Conservation (phyloP, 345 rosid species). For the Pseudoturritis turrita region DNA sequence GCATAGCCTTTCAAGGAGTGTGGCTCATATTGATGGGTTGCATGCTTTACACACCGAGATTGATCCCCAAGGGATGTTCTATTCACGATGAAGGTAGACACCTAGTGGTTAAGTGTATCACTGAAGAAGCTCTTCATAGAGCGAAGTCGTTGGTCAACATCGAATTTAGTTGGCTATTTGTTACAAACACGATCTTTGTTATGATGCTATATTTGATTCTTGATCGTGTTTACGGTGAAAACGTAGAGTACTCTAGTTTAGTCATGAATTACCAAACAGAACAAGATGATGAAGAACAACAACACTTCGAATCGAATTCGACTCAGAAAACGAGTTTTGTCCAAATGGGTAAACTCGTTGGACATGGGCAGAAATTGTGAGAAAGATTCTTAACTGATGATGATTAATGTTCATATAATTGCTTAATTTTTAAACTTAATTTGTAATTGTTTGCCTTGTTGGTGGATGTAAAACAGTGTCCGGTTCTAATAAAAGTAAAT, state of each 20-base stretch:
- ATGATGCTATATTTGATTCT: slow-evolving; percentile 38
- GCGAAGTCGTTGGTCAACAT: slow-evolving; percentile 66
- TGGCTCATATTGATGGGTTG: slow-evolving; percentile 63
- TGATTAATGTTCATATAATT: not conserved
- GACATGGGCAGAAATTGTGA: too few relatives aligned
- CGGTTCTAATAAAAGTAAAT: not conserved
- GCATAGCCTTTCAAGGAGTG: slow-evolving; percentile 57
- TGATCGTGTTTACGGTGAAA: slow-evolving; percentile 28
- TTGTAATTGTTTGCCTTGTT: not conserved
- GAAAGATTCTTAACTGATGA: not conserved
- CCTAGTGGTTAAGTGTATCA: slow-evolving; percentile 45
- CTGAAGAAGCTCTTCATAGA: slow-evolving; percentile 40
- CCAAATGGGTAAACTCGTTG: slow-evolving; percentile 28
- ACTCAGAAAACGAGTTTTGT: slow-evolving; percentile 21
- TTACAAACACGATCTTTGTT: slow-evolving; percentile 30
- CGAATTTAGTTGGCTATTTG: slow-evolving; percentile 54
- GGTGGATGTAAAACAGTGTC: not conserved
- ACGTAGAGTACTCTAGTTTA: slow-evolving; percentile 36
- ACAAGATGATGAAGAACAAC: slow-evolving; percentile 19
- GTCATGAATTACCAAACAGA: slow-evolving; percentile 26
- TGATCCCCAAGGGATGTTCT: slow-evolving; percentile 57
- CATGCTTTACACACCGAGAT: slow-evolving; percentile 54
- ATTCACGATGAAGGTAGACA: slow-evolving; percentile 48
- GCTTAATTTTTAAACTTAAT: not conserved
- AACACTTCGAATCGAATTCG: slow-evolving; percentile 35